phyloP scores from a whole-genome alignment of 345 rosid species.

The Acer negundo region DNA sequence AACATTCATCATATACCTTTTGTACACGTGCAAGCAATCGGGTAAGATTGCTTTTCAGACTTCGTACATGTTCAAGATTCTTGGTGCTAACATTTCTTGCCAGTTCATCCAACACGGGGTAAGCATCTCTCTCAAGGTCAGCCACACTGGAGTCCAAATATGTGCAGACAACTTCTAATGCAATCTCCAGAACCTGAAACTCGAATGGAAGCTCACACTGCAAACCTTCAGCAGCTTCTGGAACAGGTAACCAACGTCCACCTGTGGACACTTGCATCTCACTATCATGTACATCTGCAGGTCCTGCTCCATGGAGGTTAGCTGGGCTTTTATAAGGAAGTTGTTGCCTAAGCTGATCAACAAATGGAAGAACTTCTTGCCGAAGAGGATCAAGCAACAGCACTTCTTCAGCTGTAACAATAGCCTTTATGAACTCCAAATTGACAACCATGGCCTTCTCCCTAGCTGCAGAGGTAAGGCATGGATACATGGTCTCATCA shows the following conservation, averaged over 20 bases:
- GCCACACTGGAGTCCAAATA: slow-evolving; percentile 66
- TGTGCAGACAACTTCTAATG: slow-evolving; percentile 79
- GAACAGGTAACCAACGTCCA: slow-evolving; percentile 53
- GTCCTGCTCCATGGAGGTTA: slow-evolving; percentile 38
- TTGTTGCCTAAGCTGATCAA: slow-evolving; percentile 78
- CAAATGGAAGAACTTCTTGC: slow-evolving; percentile 74
- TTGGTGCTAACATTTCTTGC: slow-evolving; percentile 87
- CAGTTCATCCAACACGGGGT: slow-evolving; percentile 86
- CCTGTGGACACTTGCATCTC: slow-evolving; percentile 47
- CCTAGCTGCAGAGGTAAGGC: slow-evolving; percentile 52
- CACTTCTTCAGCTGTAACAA: slow-evolving; percentile 86
- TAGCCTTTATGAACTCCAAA: slow-evolving; percentile 77
- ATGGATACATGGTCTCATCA: background rate
- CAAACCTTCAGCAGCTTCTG: slow-evolving; percentile 73
- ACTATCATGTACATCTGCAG: slow-evolving; percentile 34
- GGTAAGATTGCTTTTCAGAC: slow-evolving; percentile 88
- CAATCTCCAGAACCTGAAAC: slow-evolving; percentile 94
- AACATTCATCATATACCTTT: slow-evolving; percentile 52
- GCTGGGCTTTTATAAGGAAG: slow-evolving; percentile 49
- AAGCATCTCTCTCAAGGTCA: slow-evolving; percentile 78
- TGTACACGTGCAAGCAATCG: slow-evolving; percentile 89
- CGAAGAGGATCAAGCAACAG: slow-evolving; percentile 72
- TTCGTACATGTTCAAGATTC: slow-evolving; percentile 89
- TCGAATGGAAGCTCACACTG: slow-evolving; percentile 92
- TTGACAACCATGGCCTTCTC: slow-evolving; percentile 92